phyloP scores from a whole-genome alignment of 2,329 filamentous ascomycete species.

The Chaetomiaceae sp. region DNA sequence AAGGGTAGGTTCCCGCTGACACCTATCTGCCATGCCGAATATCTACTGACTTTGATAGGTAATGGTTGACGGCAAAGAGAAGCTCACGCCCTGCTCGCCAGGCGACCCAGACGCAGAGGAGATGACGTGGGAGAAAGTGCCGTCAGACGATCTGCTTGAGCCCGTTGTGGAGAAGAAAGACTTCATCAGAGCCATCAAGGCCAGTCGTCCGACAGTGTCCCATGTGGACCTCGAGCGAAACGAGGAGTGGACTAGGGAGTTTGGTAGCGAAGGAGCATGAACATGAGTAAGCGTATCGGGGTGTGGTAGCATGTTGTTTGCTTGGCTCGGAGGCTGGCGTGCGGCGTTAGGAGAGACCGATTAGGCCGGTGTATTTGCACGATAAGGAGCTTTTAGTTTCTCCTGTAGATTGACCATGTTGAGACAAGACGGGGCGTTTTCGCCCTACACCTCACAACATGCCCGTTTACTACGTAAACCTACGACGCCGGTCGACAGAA shows the following conservation, averaged over 20 bases:
- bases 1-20: conserved; percentile 53
- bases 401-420: conserved; percentile 7
- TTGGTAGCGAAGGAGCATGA: conserved; percentile 79
- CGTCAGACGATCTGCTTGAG: conserved; percentile 78
- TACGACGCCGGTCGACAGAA: neutral
- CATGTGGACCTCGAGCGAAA: conserved; percentile 78
- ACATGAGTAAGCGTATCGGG: neutral
- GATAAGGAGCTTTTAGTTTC: neutral
- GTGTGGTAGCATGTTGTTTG: neutral
- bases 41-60: conserved; percentile 50
- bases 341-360: conserved; percentile 19
- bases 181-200: conserved; percentile 87
- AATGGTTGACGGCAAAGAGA: conserved; percentile 60
- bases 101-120: conserved; percentile 81
- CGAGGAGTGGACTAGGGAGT: conserved; percentile 91
- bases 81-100: conserved; percentile 87
- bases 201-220: conserved; percentile 84
- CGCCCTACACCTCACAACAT: neutral
- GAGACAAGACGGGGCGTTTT: neutral
- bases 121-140: conserved; percentile 89
- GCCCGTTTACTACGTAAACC: too few species aligned
- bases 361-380: conserved; percentile 8
- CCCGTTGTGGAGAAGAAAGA: conserved; percentile 85
- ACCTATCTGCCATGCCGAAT: neutral
- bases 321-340: conserved; percentile 15